phyloP scores from a whole-genome alignment of 202 grass and related monocot species.

The Digitaria exilis region DNA sequence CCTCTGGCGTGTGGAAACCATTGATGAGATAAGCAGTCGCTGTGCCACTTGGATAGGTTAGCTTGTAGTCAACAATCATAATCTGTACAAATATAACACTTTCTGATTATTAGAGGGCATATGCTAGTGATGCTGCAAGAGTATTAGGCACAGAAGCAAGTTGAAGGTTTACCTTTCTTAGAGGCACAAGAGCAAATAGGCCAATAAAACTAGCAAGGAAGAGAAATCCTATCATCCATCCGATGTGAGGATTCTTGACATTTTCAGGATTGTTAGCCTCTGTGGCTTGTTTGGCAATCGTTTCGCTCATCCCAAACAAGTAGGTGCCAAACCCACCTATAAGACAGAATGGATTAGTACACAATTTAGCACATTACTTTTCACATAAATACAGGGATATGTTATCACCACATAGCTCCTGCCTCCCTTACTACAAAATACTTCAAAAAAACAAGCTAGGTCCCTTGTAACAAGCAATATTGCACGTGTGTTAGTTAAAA shows the following conservation, averaged over 20 bases:
- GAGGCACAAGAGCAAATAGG: conserved; percentile 71
- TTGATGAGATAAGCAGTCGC: conserved; percentile 90
- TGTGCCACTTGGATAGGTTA: conserved; percentile 92
- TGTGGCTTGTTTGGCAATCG: conserved; percentile 52
- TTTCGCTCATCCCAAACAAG: conserved; percentile 65
- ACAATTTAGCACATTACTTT: conserved; percentile 1
- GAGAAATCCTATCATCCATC: conserved; percentile 85
- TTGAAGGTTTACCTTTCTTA: conserved; percentile 73
- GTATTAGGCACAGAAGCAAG: background rate
- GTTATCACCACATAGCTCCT: background rate
- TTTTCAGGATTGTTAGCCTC: conserved; percentile 60
- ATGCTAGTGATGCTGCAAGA: background rate
- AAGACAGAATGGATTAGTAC: background rate
- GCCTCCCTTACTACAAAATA: background rate
- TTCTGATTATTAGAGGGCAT: background rate
- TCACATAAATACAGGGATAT: background rate
- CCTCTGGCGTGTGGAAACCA: conserved; percentile 82
- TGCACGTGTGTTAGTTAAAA: conserved; percentile 6
- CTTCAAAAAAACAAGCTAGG: background rate
- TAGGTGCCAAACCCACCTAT: conserved; percentile 81
- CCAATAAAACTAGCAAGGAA: conserved; percentile 76
- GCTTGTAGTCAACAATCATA: conserved; percentile 91
- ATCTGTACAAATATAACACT: conserved; percentile 45
- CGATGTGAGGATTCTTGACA: conserved; percentile 65
- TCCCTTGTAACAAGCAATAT: background rate